Evolutionary conservation across 2,329 filamentous ascomycete species (phyloP).

Genomic region (Phyllachora maydis): DNA sequence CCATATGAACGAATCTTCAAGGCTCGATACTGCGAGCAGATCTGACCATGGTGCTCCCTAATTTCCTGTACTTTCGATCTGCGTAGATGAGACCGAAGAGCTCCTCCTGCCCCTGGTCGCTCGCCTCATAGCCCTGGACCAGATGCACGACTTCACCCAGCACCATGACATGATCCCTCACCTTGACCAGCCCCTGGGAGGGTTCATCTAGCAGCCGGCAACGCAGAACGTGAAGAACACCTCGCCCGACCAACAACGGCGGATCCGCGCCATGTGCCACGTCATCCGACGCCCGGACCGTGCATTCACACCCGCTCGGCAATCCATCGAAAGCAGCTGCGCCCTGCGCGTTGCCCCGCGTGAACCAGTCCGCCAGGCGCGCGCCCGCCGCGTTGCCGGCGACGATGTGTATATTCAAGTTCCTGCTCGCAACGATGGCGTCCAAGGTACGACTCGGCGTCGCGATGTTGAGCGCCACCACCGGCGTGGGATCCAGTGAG

Average conservation of each 20-base stretch:
- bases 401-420: constrained; percentile 35
- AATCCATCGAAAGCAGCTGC: constrained; percentile 20
- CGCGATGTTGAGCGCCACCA: constrained; percentile 35
- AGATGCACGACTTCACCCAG: constrained; percentile 28
- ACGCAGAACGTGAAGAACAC: constrained; percentile 27
- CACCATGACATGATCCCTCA: constrained; percentile 30
- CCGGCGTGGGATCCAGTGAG: constrained; percentile 25
- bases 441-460: constrained; percentile 33
- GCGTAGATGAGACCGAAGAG: constrained; percentile 26
- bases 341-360: constrained; percentile 20
- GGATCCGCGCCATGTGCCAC: constrained; percentile 5
- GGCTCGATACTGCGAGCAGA: too few relatives aligned
- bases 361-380: constrained; percentile 27
- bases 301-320: constrained; percentile 12
- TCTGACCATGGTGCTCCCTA: too few relatives aligned
- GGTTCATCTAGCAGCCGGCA: constrained; percentile 19
- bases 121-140: constrained; percentile 9
- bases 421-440: constrained; percentile 19
- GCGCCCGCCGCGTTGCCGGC: constrained; percentile 23
- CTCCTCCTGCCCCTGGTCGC: constrained; percentile 6
- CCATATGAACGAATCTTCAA: too few relatives aligned
- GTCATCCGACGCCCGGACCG: not conserved
- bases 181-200: constrained; percentile 18
- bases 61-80: constrained; percentile 23
- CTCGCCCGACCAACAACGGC: constrained; percentile 24